These are phyloP conservation scores for Rehmannia glutinosa DNA, from an alignment of 257 asterid genomes.

Conservation along the genomic window DNA sequence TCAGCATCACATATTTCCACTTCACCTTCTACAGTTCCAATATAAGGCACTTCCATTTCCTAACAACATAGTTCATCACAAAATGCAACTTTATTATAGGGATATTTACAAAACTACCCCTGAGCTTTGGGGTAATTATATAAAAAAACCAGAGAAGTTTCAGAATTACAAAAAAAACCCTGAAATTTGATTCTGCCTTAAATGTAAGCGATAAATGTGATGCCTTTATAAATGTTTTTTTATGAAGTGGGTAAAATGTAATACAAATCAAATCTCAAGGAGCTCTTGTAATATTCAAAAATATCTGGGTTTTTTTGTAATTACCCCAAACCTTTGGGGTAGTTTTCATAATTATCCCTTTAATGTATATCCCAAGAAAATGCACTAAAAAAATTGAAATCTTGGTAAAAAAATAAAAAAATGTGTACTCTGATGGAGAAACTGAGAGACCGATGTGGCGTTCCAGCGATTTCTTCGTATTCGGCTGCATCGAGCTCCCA, in stretches of 20 bases:
- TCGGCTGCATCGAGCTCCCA: constrained; percentile 63
- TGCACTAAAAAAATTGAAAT: background rate
- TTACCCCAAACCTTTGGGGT: too few relatives aligned
- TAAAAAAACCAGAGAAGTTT: background rate
- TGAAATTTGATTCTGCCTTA: too few relatives aligned
- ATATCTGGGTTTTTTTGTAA: too few relatives aligned
- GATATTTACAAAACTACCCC: background rate
- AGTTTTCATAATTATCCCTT: background rate
- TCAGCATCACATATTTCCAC: constrained; percentile 39
- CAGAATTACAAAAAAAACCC: background rate
- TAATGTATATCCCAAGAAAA: background rate
- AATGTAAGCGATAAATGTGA: too few relatives aligned
- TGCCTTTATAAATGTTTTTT: too few relatives aligned
- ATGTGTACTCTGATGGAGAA: constrained; percentile 33
- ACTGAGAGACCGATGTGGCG: constrained; percentile 38
- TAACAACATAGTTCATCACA: background rate
- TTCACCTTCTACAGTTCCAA: constrained; percentile 14
- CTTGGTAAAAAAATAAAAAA: background rate
- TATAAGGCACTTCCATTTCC: constrained; percentile 25
- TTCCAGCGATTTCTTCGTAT: constrained; percentile 47
- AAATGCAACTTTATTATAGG: too few relatives aligned
- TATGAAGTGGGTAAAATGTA: too few relatives aligned
- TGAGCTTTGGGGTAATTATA: background rate
- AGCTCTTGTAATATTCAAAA: too few relatives aligned
- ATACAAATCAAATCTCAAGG: too few relatives aligned